Conservation (phyloP, 371 early-diverging fungal species). For the Smittium mucronatum region DNA sequence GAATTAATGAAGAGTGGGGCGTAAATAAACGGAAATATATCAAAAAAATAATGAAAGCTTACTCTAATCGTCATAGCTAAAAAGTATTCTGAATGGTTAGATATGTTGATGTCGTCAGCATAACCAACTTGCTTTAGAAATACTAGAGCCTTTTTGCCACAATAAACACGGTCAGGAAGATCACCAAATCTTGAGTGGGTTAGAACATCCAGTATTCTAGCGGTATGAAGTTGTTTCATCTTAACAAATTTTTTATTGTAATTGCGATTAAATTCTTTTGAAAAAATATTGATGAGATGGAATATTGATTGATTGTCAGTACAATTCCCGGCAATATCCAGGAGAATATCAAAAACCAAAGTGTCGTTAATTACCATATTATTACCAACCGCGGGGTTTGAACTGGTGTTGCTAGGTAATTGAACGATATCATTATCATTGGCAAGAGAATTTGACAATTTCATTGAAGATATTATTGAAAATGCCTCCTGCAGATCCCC, state of each 20-base stretch:
- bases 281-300: background rate
- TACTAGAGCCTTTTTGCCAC: background rate
- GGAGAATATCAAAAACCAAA: too few species aligned
- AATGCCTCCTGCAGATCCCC: too few species aligned
- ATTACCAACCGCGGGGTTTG: too few species aligned
- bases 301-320: background rate
- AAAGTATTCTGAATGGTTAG: background rate
- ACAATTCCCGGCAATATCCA: background rate
- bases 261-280: background rate
- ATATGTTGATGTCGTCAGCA: background rate
- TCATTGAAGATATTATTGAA: too few species aligned
- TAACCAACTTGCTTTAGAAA: background rate
- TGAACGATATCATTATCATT: too few species aligned
- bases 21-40: background rate
- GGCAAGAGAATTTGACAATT: too few species aligned
- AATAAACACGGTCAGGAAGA: background rate
- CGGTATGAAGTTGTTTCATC: background rate
- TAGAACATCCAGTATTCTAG: background rate
- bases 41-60: background rate
- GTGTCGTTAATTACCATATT: too few species aligned
- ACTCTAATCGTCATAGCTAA: background rate
- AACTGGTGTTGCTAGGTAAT: too few species aligned
- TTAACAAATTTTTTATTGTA: background rate
- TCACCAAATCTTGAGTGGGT: background rate
- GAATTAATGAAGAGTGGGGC: background rate